Evolutionary conservation across 371 early-diverging fungal genomes (phyloP), one percentile per base, ranked within the genome.

Genomic region (Capniomyces stellatus): DNA sequence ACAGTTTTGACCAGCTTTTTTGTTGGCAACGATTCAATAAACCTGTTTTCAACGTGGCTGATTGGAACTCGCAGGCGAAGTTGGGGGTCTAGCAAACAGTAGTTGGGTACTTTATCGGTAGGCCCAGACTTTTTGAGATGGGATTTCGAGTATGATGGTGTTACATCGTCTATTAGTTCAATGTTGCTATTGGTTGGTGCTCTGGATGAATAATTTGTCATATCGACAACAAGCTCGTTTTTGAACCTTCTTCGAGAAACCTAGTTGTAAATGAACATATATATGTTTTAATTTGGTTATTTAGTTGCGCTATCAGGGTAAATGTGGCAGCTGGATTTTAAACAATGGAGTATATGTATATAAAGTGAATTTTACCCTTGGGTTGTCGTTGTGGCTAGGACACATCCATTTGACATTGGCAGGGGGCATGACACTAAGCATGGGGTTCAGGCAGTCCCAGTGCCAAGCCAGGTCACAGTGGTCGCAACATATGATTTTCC

Each of bases 381-480:
- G 64, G 43, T 79, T 75, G 44, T 89, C 87, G n/a, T 70, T 79
- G 63, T 91, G 92, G 52, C 75, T 78, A 2, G 92, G 92, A 61
- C 92, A 91, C 78, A 79, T 85, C 92, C 92, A 91, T 54, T 75
- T 76, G 29, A 65, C 67, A 27, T 62, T 59, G 8, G 71, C 47
- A 59, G 72, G 75, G 19, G 87, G 88, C 22, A 79, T 64, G 8
- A 63, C 57, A 10, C 79, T 66, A 57, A 84, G 62, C 18, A 87
- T 85, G 22, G 84, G 89, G 47, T 71, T 70, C 21, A 87, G 58
- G 63, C 92, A 92, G 59, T 90, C 91, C 58, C 86, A 66, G 60
- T 92, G 92, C 90, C 90, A 92, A 60, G 68, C 70, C 15, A 83
- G 59, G 39, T 69, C 62, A 59, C 92, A 92, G 61, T 77, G 82